Conservation (phyloP, 2,329 filamentous ascomycete genomes). For the Daldinia sp. region DNA sequence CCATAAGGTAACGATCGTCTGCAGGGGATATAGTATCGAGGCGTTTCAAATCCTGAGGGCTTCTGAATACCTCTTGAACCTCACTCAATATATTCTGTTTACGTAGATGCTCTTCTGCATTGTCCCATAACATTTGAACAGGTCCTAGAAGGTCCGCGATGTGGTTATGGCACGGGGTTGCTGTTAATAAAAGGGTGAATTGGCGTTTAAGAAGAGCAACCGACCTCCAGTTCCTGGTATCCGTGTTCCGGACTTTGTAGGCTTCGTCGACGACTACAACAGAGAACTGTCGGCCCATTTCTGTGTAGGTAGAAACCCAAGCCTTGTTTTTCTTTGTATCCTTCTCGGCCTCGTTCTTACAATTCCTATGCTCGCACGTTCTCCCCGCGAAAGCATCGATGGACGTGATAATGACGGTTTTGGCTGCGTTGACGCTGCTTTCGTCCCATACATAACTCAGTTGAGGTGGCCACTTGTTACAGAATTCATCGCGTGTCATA, state of each 20-base stretch:
- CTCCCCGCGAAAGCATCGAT: conserved; percentile 41
- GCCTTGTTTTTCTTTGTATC: neutral
- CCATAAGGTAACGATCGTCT: conserved; percentile 35
- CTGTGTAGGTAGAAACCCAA: conserved; percentile 36
- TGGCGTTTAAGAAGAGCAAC: conserved; percentile 38
- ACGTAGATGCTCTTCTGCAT: conserved; percentile 29
- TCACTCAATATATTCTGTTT: neutral
- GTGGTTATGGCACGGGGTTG: conserved; percentile 43
- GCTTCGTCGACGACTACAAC: conserved; percentile 45
- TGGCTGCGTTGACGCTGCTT: conserved; percentile 26
- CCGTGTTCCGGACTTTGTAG: conserved; percentile 41
- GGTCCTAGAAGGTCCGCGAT: conserved; percentile 41
- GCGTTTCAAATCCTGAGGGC: conserved; percentile 1
- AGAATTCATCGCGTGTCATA: conserved; percentile 25
- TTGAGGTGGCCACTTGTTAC: conserved; percentile 20
- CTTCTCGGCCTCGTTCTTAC: neutral
- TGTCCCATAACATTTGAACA: conserved; percentile 39
- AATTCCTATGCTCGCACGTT: too few species aligned
- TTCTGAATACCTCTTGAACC: conserved; percentile 5
- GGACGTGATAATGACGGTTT: conserved; percentile 38
- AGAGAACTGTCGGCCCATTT: conserved; percentile 37
- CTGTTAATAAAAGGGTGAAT: conserved; percentile 44
- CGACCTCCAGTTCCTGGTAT: conserved; percentile 40
- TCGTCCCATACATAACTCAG: conserved; percentile 42
- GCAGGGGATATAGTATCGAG: conserved; percentile 20